phyloP scores from a whole-genome alignment of 139 green algal genomes.

The Yamagishiella unicocca region DNA sequence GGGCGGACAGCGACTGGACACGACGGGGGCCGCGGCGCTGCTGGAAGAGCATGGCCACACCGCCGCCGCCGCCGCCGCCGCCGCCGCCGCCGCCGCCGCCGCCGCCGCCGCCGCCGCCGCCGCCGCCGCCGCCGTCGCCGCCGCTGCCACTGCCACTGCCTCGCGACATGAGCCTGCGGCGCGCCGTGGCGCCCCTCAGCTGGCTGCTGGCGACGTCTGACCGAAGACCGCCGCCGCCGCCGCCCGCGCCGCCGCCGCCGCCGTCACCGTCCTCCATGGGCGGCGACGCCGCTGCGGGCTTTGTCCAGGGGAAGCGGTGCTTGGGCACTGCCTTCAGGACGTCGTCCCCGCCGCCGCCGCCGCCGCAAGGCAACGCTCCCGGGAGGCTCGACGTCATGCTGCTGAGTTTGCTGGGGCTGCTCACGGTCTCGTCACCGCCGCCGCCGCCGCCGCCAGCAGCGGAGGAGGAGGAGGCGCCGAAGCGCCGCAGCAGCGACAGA shows the following conservation, averaged over 20 bases:
- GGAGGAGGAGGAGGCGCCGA: background rate
- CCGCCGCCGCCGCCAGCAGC: background rate
- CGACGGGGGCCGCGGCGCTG: background rate
- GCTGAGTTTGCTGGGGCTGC: too few relatives aligned
- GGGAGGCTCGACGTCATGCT: too few relatives aligned
- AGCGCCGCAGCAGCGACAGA: background rate
- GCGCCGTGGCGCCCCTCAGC: background rate
- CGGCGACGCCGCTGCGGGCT: background rate
- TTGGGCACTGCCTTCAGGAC: background rate
- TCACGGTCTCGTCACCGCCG: background rate
- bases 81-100: background rate
- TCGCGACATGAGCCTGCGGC: background rate
- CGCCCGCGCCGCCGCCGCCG: too few relatives aligned
- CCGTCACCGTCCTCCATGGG: too few relatives aligned
- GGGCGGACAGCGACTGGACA: background rate
- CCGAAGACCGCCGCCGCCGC: background rate
- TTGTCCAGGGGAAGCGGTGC: background rate
- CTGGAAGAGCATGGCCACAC: too few relatives aligned
- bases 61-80: background rate
- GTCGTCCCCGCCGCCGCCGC: background rate
- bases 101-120: background rate
- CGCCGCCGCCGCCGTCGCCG: background rate
- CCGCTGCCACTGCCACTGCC: background rate
- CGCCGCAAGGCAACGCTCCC: too few relatives aligned
- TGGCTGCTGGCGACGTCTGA: background rate